A percentile compares a stretch with the other conserved stretches of the same genome.
phyloP scores from a whole-genome alignment of 1,139 yeast genomes.

The Yamadazyma kanchanaburiensis region DNA sequence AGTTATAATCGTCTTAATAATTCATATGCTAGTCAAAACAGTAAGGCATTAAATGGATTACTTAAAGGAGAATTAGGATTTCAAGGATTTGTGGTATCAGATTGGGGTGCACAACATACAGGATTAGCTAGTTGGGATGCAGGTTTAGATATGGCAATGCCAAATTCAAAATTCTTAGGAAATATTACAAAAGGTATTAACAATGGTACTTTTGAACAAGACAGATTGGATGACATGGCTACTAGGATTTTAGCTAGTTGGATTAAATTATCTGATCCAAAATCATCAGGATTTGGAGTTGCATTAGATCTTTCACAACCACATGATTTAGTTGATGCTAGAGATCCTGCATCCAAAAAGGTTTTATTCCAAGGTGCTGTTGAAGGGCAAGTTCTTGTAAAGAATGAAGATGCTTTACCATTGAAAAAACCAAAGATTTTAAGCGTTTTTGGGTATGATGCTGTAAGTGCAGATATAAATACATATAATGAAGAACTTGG shows the following conservation, averaged over 20 bases:
- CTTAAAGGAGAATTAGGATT: constrained; percentile 62
- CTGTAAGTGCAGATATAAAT: constrained; percentile 4
- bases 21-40: constrained; percentile 58
- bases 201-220: constrained; percentile 42
- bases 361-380: constrained; percentile 20
- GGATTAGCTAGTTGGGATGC: constrained; percentile 56
- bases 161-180: constrained; percentile 51
- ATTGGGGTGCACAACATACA: constrained; percentile 60
- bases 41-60: constrained; percentile 50
- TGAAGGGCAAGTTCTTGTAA: constrained; percentile 34
- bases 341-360: constrained; percentile 21
- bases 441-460: constrained; percentile 10
- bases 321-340: constrained; percentile 20
- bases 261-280: constrained; percentile 52
- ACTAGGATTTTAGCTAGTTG: constrained; percentile 57
- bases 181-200: constrained; percentile 51
- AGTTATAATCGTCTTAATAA: constrained; percentile 57
- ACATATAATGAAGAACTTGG: constrained; percentile 2
- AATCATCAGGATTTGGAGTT: constrained; percentile 47
- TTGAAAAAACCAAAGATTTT: constrained; percentile 8
- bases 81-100: constrained; percentile 63
- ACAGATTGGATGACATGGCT: constrained; percentile 52
- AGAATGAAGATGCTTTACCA: constrained; percentile 37
- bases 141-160: constrained; percentile 67
- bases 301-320: constrained; percentile 36